Conservation (phyloP, 176 grass and related monocot species). For the Areca catechu region DNA sequence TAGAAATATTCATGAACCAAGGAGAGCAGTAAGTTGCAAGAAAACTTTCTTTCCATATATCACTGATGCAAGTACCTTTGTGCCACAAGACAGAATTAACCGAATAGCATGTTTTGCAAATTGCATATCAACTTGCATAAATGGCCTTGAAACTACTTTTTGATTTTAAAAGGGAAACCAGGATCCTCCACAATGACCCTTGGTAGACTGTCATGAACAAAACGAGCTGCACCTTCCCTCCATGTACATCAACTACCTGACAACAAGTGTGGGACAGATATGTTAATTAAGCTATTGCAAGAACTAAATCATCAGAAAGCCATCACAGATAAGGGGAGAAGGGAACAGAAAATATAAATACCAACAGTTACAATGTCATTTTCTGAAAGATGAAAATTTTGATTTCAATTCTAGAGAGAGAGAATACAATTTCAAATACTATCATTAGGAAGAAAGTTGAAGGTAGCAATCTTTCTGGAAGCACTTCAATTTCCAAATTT, state of each 20-base stretch:
- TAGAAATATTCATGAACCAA: background rate
- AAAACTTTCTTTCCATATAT: constrained; percentile 63
- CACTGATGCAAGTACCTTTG: constrained; percentile 74
- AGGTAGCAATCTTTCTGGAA: too few species aligned
- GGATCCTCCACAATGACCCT: constrained; percentile 76
- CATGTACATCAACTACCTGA: constrained; percentile 94
- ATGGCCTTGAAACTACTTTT: constrained; percentile 67
- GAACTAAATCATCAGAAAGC: background rate
- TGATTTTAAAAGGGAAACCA: constrained; percentile 79
- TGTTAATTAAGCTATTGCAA: too few species aligned
- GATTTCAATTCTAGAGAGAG: too few species aligned
- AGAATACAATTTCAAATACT: too few species aligned
- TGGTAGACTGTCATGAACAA: constrained; percentile 85
- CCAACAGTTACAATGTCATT: too few species aligned
- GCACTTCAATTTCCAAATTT: too few species aligned
- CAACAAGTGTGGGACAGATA: too few species aligned
- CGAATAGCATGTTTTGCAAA: constrained; percentile 60
- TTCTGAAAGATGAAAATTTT: too few species aligned
- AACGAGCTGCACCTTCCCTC: constrained; percentile 79
- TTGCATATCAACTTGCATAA: constrained; percentile 67
- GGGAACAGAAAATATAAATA: too few species aligned
- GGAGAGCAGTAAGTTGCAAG: background rate
- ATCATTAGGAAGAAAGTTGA: too few species aligned
- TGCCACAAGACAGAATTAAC: constrained; percentile 49
- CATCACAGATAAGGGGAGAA: background rate